Conservation (phyloP, 768 basidiomycete genomes). For the Collybiopsis luxurians region DNA sequence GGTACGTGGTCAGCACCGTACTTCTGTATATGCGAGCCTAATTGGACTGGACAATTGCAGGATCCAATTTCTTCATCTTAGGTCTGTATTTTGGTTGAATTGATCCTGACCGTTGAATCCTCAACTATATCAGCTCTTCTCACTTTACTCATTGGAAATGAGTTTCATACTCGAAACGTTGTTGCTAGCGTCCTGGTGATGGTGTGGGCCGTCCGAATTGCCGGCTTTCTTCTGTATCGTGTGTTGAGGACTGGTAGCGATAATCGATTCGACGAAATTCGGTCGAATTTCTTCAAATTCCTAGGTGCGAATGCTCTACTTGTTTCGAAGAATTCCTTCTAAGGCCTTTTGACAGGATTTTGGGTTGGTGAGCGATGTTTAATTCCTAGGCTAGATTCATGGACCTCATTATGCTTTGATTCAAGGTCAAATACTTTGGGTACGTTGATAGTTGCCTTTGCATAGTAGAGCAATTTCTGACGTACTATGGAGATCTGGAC, state of each 20-base stretch:
- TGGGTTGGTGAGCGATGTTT: slow-evolving; percentile 43
- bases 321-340: neutral
- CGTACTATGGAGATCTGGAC: slow-evolving; percentile 44
- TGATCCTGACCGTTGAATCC: neutral
- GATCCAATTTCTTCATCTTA: slow-evolving; percentile 67
- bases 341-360: slow-evolving; percentile 33
- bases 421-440: slow-evolving; percentile 60
- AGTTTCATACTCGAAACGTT: slow-evolving; percentile 57
- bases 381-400: neutral
- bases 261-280: slow-evolving; percentile 63
- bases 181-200: slow-evolving; percentile 58
- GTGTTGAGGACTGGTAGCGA: slow-evolving; percentile 68
- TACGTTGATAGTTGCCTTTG: slow-evolving; percentile 17
- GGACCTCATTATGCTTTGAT: neutral
- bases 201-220: slow-evolving; percentile 62
- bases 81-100: slow-evolving; percentile 27
- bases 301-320: slow-evolving; percentile 32
- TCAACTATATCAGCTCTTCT: slow-evolving; percentile 43
- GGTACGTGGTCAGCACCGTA: slow-evolving; percentile 33
- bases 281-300: slow-evolving; percentile 65
- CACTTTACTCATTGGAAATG: slow-evolving; percentile 59
- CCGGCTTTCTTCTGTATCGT: slow-evolving; percentile 65
- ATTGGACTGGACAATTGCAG: slow-evolving; percentile 21
- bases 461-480: neutral
- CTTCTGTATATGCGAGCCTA: neutral